Conservation (phyloP, 1,284 basidiomycete genomes). For the Austroboletus olivaceoglutinosus region DNA sequence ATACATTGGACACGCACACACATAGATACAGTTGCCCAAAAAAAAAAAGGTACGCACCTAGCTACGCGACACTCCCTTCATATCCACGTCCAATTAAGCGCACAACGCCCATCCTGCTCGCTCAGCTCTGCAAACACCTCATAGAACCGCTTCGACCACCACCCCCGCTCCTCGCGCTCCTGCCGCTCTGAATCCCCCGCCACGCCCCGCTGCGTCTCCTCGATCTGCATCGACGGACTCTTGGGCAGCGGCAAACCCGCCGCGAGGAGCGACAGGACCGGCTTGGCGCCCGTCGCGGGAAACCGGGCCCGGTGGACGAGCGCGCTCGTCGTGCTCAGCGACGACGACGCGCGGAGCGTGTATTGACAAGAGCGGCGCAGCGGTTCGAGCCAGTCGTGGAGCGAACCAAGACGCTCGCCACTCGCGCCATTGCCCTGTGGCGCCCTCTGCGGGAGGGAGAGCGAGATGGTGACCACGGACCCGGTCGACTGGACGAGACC, state of each 20-base stretch:
- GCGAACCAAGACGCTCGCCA: neutral
- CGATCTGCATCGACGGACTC: constrained; percentile 60
- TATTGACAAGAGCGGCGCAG: constrained; percentile 51
- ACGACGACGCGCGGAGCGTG: constrained; percentile 53
- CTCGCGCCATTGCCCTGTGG: neutral
- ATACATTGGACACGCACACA: no score
- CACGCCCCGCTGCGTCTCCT: constrained; percentile 33
- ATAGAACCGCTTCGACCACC: constrained; percentile 75
- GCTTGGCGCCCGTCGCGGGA: constrained; percentile 40
- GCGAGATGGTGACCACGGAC: constrained; percentile 37
- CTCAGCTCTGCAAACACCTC: constrained; percentile 60
- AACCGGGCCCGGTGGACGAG: constrained; percentile 31
- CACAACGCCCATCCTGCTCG: constrained; percentile 17
- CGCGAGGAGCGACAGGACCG: constrained; percentile 52
- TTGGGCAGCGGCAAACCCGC: constrained; percentile 65
- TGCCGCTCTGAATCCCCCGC: constrained; percentile 35
- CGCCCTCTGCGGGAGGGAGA: constrained; percentile 20
- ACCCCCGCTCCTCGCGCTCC: constrained; percentile 73
- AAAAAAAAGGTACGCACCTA: no score
- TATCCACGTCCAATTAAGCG: no score
- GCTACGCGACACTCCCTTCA: no score
- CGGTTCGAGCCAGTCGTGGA: constrained; percentile 44
- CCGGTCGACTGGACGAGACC: constrained; percentile 42
- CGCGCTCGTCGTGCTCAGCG: constrained; percentile 38
- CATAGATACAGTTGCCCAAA: no score